Evolutionary conservation across 2,329 filamentous ascomycete species (phyloP).

Genomic region (Arthrobotrys entomopaga): DNA sequence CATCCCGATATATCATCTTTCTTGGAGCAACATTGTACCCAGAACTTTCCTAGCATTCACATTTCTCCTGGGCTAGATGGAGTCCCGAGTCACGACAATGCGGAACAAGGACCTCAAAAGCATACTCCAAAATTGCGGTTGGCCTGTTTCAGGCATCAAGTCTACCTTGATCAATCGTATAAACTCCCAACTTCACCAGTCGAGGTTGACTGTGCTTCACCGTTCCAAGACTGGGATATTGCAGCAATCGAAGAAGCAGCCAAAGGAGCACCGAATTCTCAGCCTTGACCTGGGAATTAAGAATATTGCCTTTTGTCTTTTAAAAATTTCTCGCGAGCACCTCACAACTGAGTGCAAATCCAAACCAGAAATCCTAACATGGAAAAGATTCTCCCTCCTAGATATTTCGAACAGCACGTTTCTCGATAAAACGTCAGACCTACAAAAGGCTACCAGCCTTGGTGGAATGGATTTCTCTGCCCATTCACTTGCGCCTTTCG

Average conservation of each 20-base stretch:
- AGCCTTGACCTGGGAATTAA: conserved; percentile 87
- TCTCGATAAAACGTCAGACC: not conserved
- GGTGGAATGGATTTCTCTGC: conserved; percentile 59
- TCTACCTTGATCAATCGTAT: conserved; percentile 26
- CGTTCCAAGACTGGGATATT: conserved; percentile 21
- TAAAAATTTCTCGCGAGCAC: conserved; percentile 60
- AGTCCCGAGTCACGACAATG: conserved; percentile 15
- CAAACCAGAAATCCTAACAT: conserved; percentile 57
- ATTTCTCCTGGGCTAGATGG: not conserved
- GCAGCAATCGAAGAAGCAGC: conserved; percentile 7
- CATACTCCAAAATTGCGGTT: conserved; percentile 47
- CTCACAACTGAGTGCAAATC: not conserved
- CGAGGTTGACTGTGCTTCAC: conserved; percentile 13
- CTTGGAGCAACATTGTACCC: too few relatives aligned
- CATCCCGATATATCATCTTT: too few relatives aligned
- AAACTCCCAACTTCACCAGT: conserved; percentile 7
- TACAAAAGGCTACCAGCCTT: conserved; percentile 7
- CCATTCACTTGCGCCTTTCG: conserved; percentile 57
- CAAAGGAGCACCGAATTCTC: conserved; percentile 67
- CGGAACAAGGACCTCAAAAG: conserved; percentile 44
- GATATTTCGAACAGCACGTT: not conserved
- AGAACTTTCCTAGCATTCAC: not conserved
- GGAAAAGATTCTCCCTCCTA: conserved; percentile 56
- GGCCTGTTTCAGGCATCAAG: conserved; percentile 47
- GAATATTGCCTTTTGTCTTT: conserved; percentile 79